Conservation (phyloP, 805 yeast genomes). For the Nakazawaea laoshanensis region DNA sequence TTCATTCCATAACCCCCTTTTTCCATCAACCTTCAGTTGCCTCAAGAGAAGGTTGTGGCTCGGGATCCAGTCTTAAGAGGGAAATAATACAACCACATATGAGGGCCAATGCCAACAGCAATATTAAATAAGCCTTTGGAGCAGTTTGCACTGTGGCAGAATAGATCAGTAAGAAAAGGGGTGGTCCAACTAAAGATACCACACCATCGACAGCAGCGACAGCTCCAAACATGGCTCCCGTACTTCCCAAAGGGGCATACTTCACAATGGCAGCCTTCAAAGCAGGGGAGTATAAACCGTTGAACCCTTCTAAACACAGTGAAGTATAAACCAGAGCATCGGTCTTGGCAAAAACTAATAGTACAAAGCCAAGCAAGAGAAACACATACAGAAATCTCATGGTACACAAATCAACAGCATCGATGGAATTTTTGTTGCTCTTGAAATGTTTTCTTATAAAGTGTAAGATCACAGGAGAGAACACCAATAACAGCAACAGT, state of each 20-base stretch:
- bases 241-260: slow-evolving; percentile 39
- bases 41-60: too few species aligned
- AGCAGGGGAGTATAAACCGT: slow-evolving; percentile 40
- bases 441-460: slow-evolving; percentile 24
- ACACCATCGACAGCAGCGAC: slow-evolving; percentile 43
- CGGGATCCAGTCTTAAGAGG: not conserved
- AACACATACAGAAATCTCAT: slow-evolving; percentile 20
- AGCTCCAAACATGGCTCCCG: slow-evolving; percentile 61
- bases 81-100: not conserved
- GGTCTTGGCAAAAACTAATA: slow-evolving; percentile 20
- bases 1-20: not conserved
- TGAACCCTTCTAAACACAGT: slow-evolving; percentile 29
- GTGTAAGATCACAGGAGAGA: slow-evolving; percentile 33
- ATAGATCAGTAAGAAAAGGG: slow-evolving; percentile 32
- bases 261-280: slow-evolving; percentile 43
- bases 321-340: slow-evolving; percentile 20
- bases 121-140: slow-evolving; percentile 25
- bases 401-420: slow-evolving; percentile 36
- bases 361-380: slow-evolving; percentile 21
- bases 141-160: slow-evolving; percentile 21
- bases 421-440: slow-evolving; percentile 30
- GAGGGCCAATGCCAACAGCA: slow-evolving; percentile 12
- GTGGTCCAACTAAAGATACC: slow-evolving; percentile 33
- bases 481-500: slow-evolving; percentile 32
- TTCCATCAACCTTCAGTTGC: not conserved